These are phyloP conservation scores for Synchytrium microbalum DNA, from an alignment of 371 early-diverging fungal genomes.

Conservation along the genomic window DNA sequence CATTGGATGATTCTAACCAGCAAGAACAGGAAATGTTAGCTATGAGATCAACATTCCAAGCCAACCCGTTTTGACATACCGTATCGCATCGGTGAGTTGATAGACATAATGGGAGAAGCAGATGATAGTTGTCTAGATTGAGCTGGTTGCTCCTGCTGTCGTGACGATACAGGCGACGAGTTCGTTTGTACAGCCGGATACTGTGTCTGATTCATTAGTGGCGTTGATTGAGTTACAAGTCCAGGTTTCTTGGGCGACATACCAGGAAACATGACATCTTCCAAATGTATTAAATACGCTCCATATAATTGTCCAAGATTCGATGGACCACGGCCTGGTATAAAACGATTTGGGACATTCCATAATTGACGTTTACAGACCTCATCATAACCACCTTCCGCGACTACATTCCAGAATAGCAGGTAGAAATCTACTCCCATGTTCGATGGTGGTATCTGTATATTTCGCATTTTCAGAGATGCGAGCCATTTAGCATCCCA, in stretches of 20 bases:
- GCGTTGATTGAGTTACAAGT: too few relatives aligned
- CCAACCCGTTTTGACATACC: too few relatives aligned
- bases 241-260: neutral
- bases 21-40: too few relatives aligned
- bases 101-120: too few relatives aligned
- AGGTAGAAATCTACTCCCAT: neutral
- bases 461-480: neutral
- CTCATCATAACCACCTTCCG: neutral
- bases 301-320: neutral
- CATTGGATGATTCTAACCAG: too few relatives aligned
- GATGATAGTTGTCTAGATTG: too few relatives aligned
- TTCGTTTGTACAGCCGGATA: too few relatives aligned
- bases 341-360: neutral
- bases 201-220: too few relatives aligned
- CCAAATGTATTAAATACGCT: neutral
- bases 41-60: too few relatives aligned
- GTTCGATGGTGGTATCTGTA: neutral
- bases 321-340: neutral
- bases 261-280: neutral
- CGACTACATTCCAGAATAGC: neutral
- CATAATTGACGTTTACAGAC: neutral
- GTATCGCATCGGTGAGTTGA: too few relatives aligned
- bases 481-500: neutral
- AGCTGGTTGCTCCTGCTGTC: too few relatives aligned
- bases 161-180: too few relatives aligned